Evolutionary conservation across 192 early-diverging fungal genomes (phyloP), one percentile per base, ranked within the genome.

Genomic region (Coemansia nantahalensis): DNA sequence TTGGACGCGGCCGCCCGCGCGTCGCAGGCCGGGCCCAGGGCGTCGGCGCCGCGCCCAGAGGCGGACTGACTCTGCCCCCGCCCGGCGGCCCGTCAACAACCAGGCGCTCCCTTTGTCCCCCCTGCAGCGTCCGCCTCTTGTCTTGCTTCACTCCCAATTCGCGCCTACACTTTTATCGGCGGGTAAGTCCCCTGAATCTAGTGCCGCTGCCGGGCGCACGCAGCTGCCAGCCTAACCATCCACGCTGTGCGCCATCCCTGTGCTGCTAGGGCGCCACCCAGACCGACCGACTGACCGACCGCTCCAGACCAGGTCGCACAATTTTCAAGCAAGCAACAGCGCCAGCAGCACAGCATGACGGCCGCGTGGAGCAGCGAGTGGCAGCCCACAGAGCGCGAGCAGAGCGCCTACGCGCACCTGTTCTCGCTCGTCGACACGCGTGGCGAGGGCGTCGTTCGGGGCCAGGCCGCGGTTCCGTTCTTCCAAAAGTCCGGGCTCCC

Each of bases 401-500:
- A 79, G 55, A 59, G 62, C 28, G 68, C 71, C 12, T 91, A 83
- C 64, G 61, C 76, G 11, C 57, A 87, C 43, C 49, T 88, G 26
- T 86, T 86, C 41, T 62, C 78, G 24, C 62, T 70, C 5, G 84
- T 83, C n/a, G 84, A 86, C 45, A 66, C 65, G 5, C 63, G 80
- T 9, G 78, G 80, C 21, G 78, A 80, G 47, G 89, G 87, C 10
- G 61, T 84, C 39, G 77, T 91, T 31, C 82, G 77, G 7, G 89
- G 89, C 14, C 66, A 80, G 33, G 72, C 80, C 40, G 89, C 87
- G 15, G 87, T 89, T 22, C 80, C 76, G 4, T 88, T 91, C 53
- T 84, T 89, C 77, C 80, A 81, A 44, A 84, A 81, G 48, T 88
- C 86, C 1, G 79, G 82, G n/a, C 73, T 91, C 0, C 75, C 86